Percentiles rank a stretch among this genome's conserved stretches.
Conservation (phyloP, 345 rosid species). For the rapeseed (Brassica napus) region Da-Ae NC_063448.1:53863501-53864000, state of each 20-base stretch:
- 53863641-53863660: constrained; percentile 61
- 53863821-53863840: constrained; percentile 60
- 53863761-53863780: constrained; percentile 82
- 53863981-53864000: too few species aligned
- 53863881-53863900: not conserved
- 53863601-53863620: constrained; percentile 17
- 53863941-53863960: too few species aligned
- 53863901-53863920: not conserved
- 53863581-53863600: constrained; percentile 41
- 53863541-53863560: constrained; percentile 84
- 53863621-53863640: constrained; percentile 11
- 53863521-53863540: constrained; percentile 94
- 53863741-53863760: constrained; percentile 96
- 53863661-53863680: constrained; percentile 82
- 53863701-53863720: constrained; percentile 99
- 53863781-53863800: constrained; percentile 80
- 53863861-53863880: constrained; percentile 19
- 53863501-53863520: constrained; percentile 88
- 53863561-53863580: constrained; percentile 84
- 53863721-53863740: constrained; percentile 95
- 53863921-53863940: too few species aligned
- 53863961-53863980: too few species aligned
- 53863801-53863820: constrained; percentile 82
- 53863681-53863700: constrained; percentile 94
- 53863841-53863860: not conserved